These are phyloP conservation scores for Passiflora organensis DNA, from an alignment of 345 rosid species.

Conservation along the genomic window DNA sequence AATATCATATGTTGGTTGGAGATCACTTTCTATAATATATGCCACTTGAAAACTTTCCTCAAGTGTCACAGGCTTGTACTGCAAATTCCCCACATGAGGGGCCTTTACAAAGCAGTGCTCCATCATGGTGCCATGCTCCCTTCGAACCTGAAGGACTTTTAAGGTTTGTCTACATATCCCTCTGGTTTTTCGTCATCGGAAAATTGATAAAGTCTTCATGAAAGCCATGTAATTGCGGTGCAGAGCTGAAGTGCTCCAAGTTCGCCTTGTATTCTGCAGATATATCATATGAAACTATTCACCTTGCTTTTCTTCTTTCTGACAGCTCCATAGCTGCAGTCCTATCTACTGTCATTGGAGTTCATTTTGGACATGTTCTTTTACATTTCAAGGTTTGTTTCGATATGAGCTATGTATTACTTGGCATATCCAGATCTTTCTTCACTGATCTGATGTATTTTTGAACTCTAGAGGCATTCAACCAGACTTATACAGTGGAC, in stretches of 20 bases:
- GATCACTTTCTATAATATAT: neutral
- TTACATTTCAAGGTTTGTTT: constrained; percentile 54
- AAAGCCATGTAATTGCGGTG: too few species aligned
- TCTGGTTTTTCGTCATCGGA: neutral
- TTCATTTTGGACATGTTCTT: constrained; percentile 81
- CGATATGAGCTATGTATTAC: neutral
- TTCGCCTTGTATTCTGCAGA: neutral
- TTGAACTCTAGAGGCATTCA: constrained; percentile 44
- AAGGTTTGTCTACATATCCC: constrained; percentile 37
- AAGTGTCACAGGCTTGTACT: constrained; percentile 66
- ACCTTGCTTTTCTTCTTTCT: neutral
- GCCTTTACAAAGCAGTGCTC: constrained; percentile 49
- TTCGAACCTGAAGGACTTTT: constrained; percentile 92
- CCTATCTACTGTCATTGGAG: constrained; percentile 73
- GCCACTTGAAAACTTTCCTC: constrained; percentile 3
- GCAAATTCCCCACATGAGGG: constrained; percentile 56
- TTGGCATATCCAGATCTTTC: constrained; percentile 7
- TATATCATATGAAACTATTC: too few species aligned
- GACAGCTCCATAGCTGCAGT: constrained; percentile 78
- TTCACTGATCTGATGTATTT: constrained; percentile 7
- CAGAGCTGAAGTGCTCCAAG: neutral
- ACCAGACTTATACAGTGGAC: constrained; percentile 75
- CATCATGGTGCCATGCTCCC: constrained; percentile 86
- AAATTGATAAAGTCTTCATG: neutral
- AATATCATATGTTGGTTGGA: neutral